Percentiles rank a stretch among this genome's conserved stretches.
phyloP scores from a whole-genome alignment of 257 asterid genomes.

The Petunia axillaris region DNA sequence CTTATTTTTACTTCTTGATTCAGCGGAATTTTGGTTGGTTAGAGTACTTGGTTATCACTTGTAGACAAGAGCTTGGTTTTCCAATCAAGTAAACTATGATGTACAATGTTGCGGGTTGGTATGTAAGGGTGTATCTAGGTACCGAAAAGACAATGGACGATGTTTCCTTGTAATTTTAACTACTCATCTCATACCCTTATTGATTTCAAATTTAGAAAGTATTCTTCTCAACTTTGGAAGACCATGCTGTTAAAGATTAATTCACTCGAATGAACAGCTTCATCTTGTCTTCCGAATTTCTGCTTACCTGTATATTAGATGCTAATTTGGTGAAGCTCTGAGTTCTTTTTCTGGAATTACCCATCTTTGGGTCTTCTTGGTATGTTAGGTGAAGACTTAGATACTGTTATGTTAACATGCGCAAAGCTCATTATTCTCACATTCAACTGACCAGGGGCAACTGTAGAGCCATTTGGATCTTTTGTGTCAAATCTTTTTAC shows the following conservation, averaged over 20 bases:
- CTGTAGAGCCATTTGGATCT: slow-evolving; percentile 96
- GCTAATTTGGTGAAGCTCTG: slow-evolving; percentile 13
- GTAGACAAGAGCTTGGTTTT: not conserved
- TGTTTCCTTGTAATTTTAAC: slow-evolving; percentile 23
- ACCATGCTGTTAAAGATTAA: not conserved
- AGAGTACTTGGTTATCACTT: slow-evolving; percentile 1
- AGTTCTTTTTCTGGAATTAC: slow-evolving; percentile 17
- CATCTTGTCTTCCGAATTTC: not conserved
- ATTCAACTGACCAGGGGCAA: slow-evolving; percentile 70
- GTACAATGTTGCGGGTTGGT: slow-evolving; percentile 19
- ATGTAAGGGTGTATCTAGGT: slow-evolving; percentile 5
- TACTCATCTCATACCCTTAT: not conserved
- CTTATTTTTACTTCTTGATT: not conserved
- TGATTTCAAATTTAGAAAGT: not conserved
- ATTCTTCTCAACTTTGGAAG: not conserved
- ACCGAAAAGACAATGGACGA: slow-evolving; percentile 13
- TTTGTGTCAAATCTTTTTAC: slow-evolving; percentile 94
- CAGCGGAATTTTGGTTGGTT: slow-evolving; percentile 21
- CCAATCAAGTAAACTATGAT: not conserved
- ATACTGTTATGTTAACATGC: not conserved
- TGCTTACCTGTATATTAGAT: slow-evolving; percentile 14
- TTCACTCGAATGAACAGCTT: slow-evolving; percentile 7
- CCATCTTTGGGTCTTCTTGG: slow-evolving; percentile 16
- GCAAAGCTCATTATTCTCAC: slow-evolving; percentile 29
- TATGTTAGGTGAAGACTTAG: slow-evolving; percentile 2